phyloP scores from a whole-genome alignment of 331 rosid genomes.

The Arachis monticola region DNA sequence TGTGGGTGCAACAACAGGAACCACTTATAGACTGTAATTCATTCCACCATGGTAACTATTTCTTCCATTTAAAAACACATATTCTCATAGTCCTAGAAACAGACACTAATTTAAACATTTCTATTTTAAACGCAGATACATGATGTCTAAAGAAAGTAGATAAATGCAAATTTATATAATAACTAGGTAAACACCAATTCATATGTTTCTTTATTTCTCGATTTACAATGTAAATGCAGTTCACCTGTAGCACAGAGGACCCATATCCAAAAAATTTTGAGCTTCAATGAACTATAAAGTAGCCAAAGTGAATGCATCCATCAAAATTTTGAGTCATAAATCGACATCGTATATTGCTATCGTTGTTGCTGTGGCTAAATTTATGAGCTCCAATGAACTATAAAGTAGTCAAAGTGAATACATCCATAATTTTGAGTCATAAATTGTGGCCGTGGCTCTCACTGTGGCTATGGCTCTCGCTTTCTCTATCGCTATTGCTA shows the following conservation, averaged over 20 bases:
- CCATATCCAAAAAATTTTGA: not conserved
- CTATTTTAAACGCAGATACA: not conserved
- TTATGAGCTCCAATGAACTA: no score
- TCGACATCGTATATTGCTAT: not conserved
- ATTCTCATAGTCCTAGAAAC: not conserved
- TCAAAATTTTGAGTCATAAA: not conserved
- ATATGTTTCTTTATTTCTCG: not conserved
- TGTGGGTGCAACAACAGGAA: no score
- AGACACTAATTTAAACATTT: not conserved
- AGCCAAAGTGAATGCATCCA: not conserved
- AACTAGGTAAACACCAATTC: not conserved
- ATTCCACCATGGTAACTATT: constrained; percentile 8
- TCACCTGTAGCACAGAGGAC: not conserved
- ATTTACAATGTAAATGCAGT: no score
- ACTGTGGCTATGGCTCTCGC: no score
- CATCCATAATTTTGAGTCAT: no score
- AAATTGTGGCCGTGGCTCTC: no score
- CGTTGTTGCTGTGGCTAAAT: no score
- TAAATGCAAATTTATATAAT: constrained; percentile 8
- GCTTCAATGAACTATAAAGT: not conserved
- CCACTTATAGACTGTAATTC: not conserved
- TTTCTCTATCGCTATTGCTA: no score
- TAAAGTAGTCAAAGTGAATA: no score
- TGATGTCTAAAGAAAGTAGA: not conserved
- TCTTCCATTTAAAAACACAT: not conserved